phyloP scores from a whole-genome alignment of 176 grass and related monocot species.

The Lolium rigidum region DNA sequence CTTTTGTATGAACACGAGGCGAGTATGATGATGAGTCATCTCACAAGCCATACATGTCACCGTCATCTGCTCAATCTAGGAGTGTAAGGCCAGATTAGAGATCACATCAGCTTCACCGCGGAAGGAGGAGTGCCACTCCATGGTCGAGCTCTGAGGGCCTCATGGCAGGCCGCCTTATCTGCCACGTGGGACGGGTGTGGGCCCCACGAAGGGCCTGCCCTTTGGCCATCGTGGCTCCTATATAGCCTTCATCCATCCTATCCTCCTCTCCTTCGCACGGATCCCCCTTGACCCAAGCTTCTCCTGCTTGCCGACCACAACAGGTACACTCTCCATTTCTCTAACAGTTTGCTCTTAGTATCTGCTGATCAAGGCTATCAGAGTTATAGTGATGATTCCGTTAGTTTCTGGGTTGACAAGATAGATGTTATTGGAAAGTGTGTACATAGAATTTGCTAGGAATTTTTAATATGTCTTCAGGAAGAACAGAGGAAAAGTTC shows the following conservation, averaged over 20 bases:
- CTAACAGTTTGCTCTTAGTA: neutral
- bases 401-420: neutral
- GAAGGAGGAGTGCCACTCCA: conserved; percentile 40
- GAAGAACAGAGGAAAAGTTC: neutral
- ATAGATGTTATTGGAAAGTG: neutral
- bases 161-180: conserved; percentile 60
- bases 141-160: conserved; percentile 47
- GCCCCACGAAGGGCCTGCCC: conserved; percentile 19
- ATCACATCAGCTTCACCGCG: conserved; percentile 24
- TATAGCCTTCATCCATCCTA: conserved; percentile 56
- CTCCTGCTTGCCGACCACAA: neutral
- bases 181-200: conserved; percentile 44
- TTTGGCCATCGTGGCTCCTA: conserved; percentile 47
- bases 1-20: neutral
- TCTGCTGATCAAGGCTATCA: neutral
- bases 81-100: neutral
- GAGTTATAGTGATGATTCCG: neutral
- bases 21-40: conserved; percentile 6
- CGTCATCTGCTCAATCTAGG: neutral
- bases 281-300: neutral
- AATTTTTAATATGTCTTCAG: neutral
- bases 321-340: conserved; percentile 32
- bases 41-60: conserved; percentile 16
- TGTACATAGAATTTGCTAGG: neutral
- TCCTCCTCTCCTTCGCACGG: conserved; percentile 46